Evolutionary conservation across 176 grass and related monocot species (phyloP), one percentile per base, ranked within the genome.

Genomic region (sorghum (Sorghum bicolor)): DNA sequence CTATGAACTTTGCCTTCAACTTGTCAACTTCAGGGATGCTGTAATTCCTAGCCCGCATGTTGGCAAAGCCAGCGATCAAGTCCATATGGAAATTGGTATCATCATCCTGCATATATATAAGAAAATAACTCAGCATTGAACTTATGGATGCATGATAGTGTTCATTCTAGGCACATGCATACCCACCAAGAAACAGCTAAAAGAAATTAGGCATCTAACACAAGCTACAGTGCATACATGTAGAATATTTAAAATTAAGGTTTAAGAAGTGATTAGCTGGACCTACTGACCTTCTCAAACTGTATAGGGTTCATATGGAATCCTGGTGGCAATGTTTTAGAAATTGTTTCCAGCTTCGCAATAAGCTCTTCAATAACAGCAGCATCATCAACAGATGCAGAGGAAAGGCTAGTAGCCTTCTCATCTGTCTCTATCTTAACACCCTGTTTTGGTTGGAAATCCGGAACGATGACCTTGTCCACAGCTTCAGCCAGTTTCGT

Each of bases 21-120:
- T 94, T 92, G 84, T 97, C 94, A 52, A 97, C 94, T 89, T 97
- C 94, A 64, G 72, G 88, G 62, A 97, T 92, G 83, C 84, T 89
- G 40, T 97, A 97, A 43, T 97, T 97, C 80, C 94, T 86, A 13
- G 94, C 94, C 29, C 92, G 90, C 94, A 97, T 97, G 72, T 97
- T 97, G 5, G 94, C 94, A 79, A 97, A 89, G 4, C 90, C 92
- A 72, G 94, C 92, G 32, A 97, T 97, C 48, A 97, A 86, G 57
- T 97, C 94, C 92, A 97, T 94, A 64, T 97, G 94, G 74, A 90
- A 97, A 81, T 97, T 97, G 72, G 92, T 92, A 70, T 97, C 94
- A 81, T 97, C 92, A 87, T 97, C 92, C 94, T 97, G 86, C 48
- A 90, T 43, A 72, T 67, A 68, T 41, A 72, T 62, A 67, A 57